These are phyloP conservation scores for Pseudogymnoascus destructans DNA, from an alignment of 2,329 filamentous ascomycete species.

Conservation along the genomic window DNA sequence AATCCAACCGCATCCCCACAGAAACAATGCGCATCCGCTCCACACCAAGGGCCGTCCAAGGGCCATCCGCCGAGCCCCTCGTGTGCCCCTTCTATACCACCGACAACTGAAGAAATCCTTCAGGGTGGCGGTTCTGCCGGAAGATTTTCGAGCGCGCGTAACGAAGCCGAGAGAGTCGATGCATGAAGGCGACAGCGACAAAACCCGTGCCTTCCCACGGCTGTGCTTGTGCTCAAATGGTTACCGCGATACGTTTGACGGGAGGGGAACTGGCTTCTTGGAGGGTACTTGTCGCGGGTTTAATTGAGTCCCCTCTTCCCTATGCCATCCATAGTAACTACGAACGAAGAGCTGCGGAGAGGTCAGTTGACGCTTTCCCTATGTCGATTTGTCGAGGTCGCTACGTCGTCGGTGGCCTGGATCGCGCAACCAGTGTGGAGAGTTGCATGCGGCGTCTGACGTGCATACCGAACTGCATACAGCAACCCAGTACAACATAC, in stretches of 20 bases:
- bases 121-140: conserved; percentile 1
- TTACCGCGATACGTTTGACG: background rate
- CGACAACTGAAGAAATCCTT: background rate
- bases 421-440: background rate
- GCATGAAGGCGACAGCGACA: background rate
- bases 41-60: background rate
- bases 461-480: background rate
- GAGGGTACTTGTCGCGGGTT: background rate
- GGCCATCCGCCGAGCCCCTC: background rate
- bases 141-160: background rate
- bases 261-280: background rate
- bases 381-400: background rate
- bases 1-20: background rate
- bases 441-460: conserved; percentile 3
- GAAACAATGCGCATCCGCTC: background rate
- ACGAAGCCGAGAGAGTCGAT: background rate
- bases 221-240: background rate
- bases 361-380: background rate
- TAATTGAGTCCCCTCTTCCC: background rate
- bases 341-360: background rate
- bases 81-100: background rate
- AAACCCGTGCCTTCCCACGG: background rate
- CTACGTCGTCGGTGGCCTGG: background rate
- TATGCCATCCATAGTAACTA: background rate
- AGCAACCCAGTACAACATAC: background rate